These are phyloP conservation scores for Volvariella volvacea DNA, from an alignment of 1,284 basidiomycete species.

Conservation along the genomic window DNA sequence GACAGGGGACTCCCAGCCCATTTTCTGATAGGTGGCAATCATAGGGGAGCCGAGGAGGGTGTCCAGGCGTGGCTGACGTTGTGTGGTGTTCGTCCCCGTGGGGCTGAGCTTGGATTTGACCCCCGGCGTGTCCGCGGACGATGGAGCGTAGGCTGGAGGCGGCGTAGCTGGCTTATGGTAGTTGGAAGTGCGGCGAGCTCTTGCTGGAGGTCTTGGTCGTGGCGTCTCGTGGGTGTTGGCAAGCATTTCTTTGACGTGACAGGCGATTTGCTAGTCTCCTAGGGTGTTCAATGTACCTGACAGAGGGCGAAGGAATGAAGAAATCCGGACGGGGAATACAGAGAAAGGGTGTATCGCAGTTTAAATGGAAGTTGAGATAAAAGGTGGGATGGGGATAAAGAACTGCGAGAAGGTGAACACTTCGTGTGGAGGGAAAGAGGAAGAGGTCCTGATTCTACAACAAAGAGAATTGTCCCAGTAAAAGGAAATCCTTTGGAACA, in stretches of 20 bases:
- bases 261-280: constrained; percentile 3
- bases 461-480: too few species aligned
- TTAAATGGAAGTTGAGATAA: not conserved
- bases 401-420: constrained; percentile 7
- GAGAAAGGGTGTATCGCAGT: too few species aligned
- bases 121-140: constrained; percentile 10
- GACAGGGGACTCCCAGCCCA: constrained; percentile 19
- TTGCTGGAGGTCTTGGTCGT: constrained; percentile 56
- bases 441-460: too few species aligned
- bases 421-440: constrained; percentile 4
- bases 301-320: too few species aligned
- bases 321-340: too few species aligned
- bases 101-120: too few species aligned
- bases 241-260: constrained; percentile 31
- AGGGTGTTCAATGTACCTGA: not conserved
- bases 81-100: constrained; percentile 7
- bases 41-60: constrained; percentile 32
- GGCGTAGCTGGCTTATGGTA: constrained; percentile 24
- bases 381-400: not conserved
- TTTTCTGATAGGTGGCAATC: constrained; percentile 23
- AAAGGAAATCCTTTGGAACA: too few species aligned
- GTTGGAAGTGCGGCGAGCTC: constrained; percentile 34
- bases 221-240: constrained; percentile 33
- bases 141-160: constrained; percentile 47
- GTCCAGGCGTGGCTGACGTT: constrained; percentile 17